A percentile compares a stretch with the other conserved stretches of the same genome.
Conservation (phyloP, 2,329 filamentous ascomycete species). For the Remersonia thermophila region DNA sequence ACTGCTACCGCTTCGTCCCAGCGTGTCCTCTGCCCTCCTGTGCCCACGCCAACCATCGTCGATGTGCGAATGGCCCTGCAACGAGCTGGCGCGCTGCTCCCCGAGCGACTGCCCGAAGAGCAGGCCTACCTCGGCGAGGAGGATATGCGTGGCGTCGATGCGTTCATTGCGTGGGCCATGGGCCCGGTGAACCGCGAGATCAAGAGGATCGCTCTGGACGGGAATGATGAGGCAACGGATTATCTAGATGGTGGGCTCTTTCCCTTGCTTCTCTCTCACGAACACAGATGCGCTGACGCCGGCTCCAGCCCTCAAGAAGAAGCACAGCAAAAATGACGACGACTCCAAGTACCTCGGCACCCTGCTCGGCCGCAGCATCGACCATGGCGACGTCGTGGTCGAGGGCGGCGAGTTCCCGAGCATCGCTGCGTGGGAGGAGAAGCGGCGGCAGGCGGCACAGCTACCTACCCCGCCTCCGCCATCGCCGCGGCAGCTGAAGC, state of each 20-base stretch:
- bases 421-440: constrained; percentile 52
- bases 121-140: constrained; percentile 60
- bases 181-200: constrained; percentile 70
- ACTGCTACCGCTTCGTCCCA: not conserved
- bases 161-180: constrained; percentile 67
- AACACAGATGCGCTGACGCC: not conserved
- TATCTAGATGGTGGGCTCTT: constrained; percentile 49
- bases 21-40: not conserved
- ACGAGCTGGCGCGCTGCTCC: constrained; percentile 63
- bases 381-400: constrained; percentile 60
- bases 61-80: constrained; percentile 80
- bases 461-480: constrained; percentile 16
- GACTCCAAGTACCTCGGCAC: constrained; percentile 80
- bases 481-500: constrained; percentile 12
- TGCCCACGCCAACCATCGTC: constrained; percentile 45
- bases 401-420: constrained; percentile 63
- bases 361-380: constrained; percentile 60
- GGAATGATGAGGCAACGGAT: constrained; percentile 51
- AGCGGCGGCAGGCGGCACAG: constrained; percentile 23
- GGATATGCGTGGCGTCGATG: constrained; percentile 64
- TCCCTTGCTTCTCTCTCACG: constrained; percentile 3
- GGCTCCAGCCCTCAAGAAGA: constrained; percentile 65
- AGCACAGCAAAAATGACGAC: constrained; percentile 79
- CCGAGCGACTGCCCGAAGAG: constrained; percentile 53
- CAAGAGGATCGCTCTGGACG: constrained; percentile 64